Evolutionary conservation across 1,284 basidiomycete species (phyloP), one percentile per base, ranked within the genome.

Genomic region (Melampsora occidentalis): DNA sequence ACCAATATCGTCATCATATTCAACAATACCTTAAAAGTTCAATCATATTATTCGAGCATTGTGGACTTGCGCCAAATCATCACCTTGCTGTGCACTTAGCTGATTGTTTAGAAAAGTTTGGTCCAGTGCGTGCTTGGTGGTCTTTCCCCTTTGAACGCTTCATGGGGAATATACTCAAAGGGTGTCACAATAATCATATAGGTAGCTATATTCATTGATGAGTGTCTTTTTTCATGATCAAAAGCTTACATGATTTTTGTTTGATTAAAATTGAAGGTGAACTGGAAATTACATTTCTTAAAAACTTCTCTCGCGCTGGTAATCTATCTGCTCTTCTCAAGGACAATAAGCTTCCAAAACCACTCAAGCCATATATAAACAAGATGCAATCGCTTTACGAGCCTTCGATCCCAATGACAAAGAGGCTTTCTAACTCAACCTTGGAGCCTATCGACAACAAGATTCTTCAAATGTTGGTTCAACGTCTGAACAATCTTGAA

Each of bases 341-440:
- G 33, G 46, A 69, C 28, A 18, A 20, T 12, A 42, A 69, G 28
- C 46, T 28, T 28, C 28, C 46, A n/a, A 16, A 35, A 69, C 12
- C 6, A n/a, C 16, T 69, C 66, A 12, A 10, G 31, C 51, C 48
- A 25, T 57, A 53, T 16, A 28, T 70, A 31, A 28, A 22, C 14
- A 14, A 33, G 35, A 22, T 70, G 28, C 22, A 57, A 35, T 20
- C 18, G 5, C 51, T 53, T 53, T 22, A 20, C 16, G 12, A 53
- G 5, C 51, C 51, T 22, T 20, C 12, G 18, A 18, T 22, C 16
- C 22, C 22, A 18, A 53, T 22, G 4, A 3, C 82, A 83, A 88
- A 1, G 87, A 89, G 35, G 86, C 97, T 68, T 82, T 85, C 51
- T 84, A 85, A 35, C 93, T 94, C 84, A 85, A 92, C 0, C 82